Evolutionary conservation across 495 filamentous ascomycete species (phyloP).

Genomic region (Annulohypoxylon bovei): DNA sequence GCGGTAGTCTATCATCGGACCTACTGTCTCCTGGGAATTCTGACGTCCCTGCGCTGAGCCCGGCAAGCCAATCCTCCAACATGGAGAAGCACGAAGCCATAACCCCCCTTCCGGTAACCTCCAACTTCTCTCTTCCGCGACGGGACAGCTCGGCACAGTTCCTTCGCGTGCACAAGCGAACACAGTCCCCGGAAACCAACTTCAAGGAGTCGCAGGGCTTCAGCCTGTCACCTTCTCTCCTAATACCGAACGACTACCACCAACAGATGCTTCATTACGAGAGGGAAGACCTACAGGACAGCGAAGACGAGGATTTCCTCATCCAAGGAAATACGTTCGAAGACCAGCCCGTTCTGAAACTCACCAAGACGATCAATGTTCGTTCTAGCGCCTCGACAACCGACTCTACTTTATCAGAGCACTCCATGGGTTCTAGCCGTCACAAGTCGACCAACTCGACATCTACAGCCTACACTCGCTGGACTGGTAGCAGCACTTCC

Average conservation of each 20-base stretch:
- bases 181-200: conserved; percentile 58
- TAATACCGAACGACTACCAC: conserved; percentile 63
- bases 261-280: conserved; percentile 57
- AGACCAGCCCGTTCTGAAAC: conserved; percentile 46
- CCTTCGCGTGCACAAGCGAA: conserved; percentile 45
- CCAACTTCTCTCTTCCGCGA: conserved; percentile 57
- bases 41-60: conserved; percentile 60
- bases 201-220: conserved; percentile 67
- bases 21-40: conserved; percentile 54
- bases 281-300: conserved; percentile 42
- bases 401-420: conserved; percentile 43
- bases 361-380: conserved; percentile 44
- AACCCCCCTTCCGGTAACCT: conserved; percentile 51
- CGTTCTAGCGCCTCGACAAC: conserved; percentile 60
- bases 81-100: conserved; percentile 50
- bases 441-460: conserved; percentile 57
- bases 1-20: conserved; percentile 43
- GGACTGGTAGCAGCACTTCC: conserved; percentile 56
- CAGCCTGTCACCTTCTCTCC: conserved; percentile 61
- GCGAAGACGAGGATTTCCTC: conserved; percentile 45
- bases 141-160: conserved; percentile 40
- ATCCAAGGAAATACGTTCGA: conserved; percentile 46
- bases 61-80: conserved; percentile 53
- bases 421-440: conserved; percentile 49
- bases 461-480: conserved; percentile 54